Evolutionary conservation across 768 basidiomycete species (phyloP).

Genomic region (Coprinopsis strossmayeri): DNA sequence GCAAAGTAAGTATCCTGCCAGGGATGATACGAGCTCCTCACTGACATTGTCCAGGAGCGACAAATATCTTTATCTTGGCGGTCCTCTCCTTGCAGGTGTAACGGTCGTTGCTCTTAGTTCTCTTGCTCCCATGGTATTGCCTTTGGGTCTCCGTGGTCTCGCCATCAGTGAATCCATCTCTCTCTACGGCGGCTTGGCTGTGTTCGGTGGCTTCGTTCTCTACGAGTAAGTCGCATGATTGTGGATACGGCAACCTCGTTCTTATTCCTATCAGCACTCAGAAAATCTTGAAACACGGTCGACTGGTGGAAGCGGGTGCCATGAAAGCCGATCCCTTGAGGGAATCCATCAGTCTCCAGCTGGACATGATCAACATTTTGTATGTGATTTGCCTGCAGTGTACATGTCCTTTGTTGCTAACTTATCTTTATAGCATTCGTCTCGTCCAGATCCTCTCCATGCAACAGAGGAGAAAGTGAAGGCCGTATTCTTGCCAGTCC

Average conservation of each 20-base stretch:
- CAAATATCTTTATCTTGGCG: conserved; percentile 80
- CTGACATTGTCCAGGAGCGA: conserved; percentile 55
- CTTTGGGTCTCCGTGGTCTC: conserved; percentile 71
- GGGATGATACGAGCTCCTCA: no score
- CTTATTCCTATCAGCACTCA: no score
- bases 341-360: conserved; percentile 72
- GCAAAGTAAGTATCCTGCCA: conserved; percentile 44
- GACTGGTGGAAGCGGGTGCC: conserved; percentile 61
- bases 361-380: conserved; percentile 92
- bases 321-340: conserved; percentile 69
- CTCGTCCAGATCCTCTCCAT: conserved; percentile 74
- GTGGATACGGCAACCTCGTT: no score
- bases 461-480: conserved; percentile 50
- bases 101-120: conserved; percentile 82
- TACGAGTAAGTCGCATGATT: conserved; percentile 55
- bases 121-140: conserved; percentile 87
- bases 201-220: conserved; percentile 82
- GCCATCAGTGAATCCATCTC: conserved; percentile 73
- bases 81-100: conserved; percentile 82
- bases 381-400: conserved; percentile 26
- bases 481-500: conserved; percentile 1
- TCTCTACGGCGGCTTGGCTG: conserved; percentile 83
- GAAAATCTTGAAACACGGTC: conserved; percentile 74
- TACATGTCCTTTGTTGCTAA: background rate
- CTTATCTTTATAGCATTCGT: conserved; percentile 47